These are phyloP conservation scores for Pichia gijzeniarum DNA, from an alignment of 805 yeast species.

Conservation along the genomic window DNA sequence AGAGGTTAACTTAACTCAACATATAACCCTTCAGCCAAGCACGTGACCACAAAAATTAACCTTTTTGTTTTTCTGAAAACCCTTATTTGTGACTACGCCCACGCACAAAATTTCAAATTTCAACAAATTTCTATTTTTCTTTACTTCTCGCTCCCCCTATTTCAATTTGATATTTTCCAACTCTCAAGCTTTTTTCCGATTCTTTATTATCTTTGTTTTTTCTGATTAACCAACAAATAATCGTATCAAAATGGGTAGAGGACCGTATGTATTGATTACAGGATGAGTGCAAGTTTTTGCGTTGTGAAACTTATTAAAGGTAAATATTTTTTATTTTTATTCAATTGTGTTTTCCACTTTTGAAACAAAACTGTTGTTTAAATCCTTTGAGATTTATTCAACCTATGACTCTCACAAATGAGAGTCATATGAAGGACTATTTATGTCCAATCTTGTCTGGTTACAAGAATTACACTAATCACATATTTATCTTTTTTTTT, in stretches of 20 bases:
- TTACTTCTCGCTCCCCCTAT: too few species aligned
- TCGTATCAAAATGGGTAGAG: conserved; percentile 59
- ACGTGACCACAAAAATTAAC: not conserved
- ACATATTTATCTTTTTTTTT: not conserved
- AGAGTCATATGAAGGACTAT: conserved; percentile 8
- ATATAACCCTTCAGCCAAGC: not conserved
- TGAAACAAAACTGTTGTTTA: conserved; percentile 2
- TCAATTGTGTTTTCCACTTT: not conserved
- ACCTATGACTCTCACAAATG: conserved; percentile 7
- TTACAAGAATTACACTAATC: not conserved
- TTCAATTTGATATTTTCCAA: not conserved
- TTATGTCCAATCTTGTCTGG: conserved; percentile 1
- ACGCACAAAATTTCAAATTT: too few species aligned
- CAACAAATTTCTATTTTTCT: too few species aligned
- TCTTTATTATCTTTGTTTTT: conserved; percentile 7
- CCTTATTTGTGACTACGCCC: too few species aligned
- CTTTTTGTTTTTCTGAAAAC: too few species aligned
- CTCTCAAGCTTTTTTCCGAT: not conserved
- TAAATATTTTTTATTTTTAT: conserved; percentile 5
- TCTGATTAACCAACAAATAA: conserved; percentile 2
- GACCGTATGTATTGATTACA: conserved; percentile 49
- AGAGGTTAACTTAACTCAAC: too few species aligned
- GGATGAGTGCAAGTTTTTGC: not conserved
- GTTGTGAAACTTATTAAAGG: not conserved
- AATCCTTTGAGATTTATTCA: conserved; percentile 1